Conservation (phyloP, 2,329 filamentous ascomycete genomes). For the Penicillium corylophilum region DNA sequence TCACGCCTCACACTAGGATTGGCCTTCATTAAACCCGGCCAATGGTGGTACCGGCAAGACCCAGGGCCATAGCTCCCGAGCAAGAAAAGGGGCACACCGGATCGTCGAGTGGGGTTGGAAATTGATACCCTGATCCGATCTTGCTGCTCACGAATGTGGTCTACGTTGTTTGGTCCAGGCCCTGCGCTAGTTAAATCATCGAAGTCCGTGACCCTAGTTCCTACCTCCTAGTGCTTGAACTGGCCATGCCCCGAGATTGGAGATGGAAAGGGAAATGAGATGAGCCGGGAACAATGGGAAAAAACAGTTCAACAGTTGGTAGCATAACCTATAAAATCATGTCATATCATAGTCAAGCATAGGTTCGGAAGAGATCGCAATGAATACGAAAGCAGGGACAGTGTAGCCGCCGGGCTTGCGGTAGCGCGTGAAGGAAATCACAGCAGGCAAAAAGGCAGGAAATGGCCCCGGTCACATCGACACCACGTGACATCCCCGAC, state of each 20-base stretch:
- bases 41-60: not conserved
- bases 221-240: not conserved
- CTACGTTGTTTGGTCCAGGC: slow-evolving; percentile 1
- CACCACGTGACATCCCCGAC: slow-evolving; percentile 22
- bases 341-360: not conserved
- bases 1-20: not conserved
- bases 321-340: not conserved
- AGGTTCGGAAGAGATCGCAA: not conserved
- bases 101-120: slow-evolving; percentile 1
- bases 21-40: not conserved
- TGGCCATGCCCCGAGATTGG: not conserved
- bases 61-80: slow-evolving; percentile 22
- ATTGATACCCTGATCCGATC: not conserved
- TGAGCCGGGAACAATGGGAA: too few species aligned
- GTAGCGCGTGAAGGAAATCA: slow-evolving; percentile 5
- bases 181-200: not conserved
- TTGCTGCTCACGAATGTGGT: slow-evolving; percentile 1
- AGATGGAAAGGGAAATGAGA: not conserved
- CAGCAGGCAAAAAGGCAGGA: not conserved
- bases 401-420: slow-evolving; percentile 17
- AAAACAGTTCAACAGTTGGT: too few species aligned
- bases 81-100: not conserved
- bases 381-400: not conserved
- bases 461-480: slow-evolving; percentile 7
- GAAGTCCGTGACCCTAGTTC: not conserved